phyloP scores from a whole-genome alignment of 768 basidiomycete genomes.

The Trichaptum fuscoviolaceum region DNA sequence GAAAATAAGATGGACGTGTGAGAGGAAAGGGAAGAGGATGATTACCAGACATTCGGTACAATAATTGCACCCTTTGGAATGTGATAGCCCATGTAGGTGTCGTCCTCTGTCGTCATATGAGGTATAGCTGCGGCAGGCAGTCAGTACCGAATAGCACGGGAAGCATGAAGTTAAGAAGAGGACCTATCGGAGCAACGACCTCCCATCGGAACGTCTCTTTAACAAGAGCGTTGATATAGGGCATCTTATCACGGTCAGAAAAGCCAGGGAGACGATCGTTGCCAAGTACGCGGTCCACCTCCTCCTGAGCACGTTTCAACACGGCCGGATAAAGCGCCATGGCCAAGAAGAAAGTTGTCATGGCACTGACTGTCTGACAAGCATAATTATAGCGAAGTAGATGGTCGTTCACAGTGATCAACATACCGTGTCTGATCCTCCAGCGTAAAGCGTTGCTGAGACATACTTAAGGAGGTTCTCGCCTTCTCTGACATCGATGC shows the following conservation, averaged over 20 bases:
- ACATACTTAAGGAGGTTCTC: slow-evolving; percentile 17
- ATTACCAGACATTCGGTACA: slow-evolving; percentile 31
- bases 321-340: background rate
- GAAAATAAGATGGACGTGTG: background rate
- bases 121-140: slow-evolving; percentile 29
- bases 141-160: too few relatives aligned
- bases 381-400: too few relatives aligned
- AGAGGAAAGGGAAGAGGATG: background rate
- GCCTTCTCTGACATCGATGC: background rate
- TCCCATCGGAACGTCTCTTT: background rate
- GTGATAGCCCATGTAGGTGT: slow-evolving; percentile 30
- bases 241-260: background rate
- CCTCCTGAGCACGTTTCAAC: background rate
- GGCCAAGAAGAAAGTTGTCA: background rate
- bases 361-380: background rate
- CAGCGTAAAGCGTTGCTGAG: slow-evolving; percentile 17
- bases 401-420: background rate
- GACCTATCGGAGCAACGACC: background rate
- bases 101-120: slow-evolving; percentile 32
- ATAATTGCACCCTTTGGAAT: slow-evolving; percentile 32
- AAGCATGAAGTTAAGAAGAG: too few relatives aligned
- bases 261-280: background rate
- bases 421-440: slow-evolving; percentile 10
- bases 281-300: background rate
- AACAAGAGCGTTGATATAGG: background rate